Evolutionary conservation across 768 basidiomycete species (phyloP).

Genomic region (Russula compacta): DNA sequence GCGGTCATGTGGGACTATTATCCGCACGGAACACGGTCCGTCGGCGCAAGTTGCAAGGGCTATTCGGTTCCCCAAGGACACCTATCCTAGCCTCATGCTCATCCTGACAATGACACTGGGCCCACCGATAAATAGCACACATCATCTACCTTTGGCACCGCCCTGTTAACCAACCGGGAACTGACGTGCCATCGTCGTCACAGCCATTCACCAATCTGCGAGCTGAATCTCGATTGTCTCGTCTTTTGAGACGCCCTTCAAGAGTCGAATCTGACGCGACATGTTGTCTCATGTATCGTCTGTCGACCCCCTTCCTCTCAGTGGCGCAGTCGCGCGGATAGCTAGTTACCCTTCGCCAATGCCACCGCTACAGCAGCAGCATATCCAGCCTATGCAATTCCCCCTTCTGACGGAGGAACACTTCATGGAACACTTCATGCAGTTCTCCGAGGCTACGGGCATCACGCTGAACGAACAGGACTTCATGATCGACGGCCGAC

Average conservation of each 20-base stretch:
- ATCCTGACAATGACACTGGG: too few species aligned
- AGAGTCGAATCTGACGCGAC: neutral
- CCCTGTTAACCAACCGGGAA: too few species aligned
- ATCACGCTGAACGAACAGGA: slow-evolving; percentile 5
- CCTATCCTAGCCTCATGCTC: neutral
- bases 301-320: neutral
- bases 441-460: neutral
- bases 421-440: neutral
- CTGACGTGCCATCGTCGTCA: too few species aligned
- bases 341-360: neutral
- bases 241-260: too few species aligned
- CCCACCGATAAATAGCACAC: too few species aligned
- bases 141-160: too few species aligned
- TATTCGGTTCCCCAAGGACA: too few species aligned
- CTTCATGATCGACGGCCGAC: neutral
- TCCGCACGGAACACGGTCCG: too few species aligned
- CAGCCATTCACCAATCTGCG: too few species aligned
- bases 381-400: neutral
- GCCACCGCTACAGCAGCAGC: neutral
- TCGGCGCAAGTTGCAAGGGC: too few species aligned
- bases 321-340: neutral
- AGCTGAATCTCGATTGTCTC: too few species aligned
- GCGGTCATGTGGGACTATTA: too few species aligned
- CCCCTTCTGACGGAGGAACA: neutral
- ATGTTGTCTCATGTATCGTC: neutral